These are phyloP conservation scores for Cordia subcordata DNA, from an alignment of 257 asterid species.

Conservation along the genomic window DNA sequence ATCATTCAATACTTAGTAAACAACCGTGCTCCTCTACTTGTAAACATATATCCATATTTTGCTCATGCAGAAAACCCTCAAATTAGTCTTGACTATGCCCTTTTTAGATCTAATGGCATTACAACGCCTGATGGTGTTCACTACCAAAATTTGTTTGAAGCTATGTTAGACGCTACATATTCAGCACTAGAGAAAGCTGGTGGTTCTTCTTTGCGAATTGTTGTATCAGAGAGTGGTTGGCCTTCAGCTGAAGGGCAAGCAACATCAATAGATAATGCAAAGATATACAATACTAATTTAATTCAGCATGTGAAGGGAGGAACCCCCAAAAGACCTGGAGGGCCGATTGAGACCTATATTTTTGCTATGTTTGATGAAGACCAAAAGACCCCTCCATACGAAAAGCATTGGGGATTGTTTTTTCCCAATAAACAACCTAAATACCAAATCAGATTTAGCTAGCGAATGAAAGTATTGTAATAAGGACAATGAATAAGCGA, in stretches of 20 bases:
- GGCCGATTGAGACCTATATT: slow-evolving; percentile 17
- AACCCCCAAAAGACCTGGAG: slow-evolving; percentile 23
- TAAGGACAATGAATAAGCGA: no score
- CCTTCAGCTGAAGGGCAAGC: slow-evolving; percentile 43
- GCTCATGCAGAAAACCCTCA: background rate
- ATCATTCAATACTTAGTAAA: slow-evolving; percentile 16
- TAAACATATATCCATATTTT: slow-evolving; percentile 34
- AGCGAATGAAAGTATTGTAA: background rate
- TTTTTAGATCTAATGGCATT: slow-evolving; percentile 15
- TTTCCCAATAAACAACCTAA: slow-evolving; percentile 12
- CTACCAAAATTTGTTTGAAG: slow-evolving; percentile 30
- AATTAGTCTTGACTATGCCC: slow-evolving; percentile 22
- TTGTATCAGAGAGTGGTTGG: slow-evolving; percentile 49
- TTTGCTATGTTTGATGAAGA: slow-evolving; percentile 32
- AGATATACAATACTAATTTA: slow-evolving; percentile 25
- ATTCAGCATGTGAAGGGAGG: slow-evolving; percentile 23
- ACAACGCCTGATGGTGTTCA: slow-evolving; percentile 12
- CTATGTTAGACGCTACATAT: slow-evolving; percentile 32
- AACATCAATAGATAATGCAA: slow-evolving; percentile 25
- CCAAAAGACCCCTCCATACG: slow-evolving; percentile 13
- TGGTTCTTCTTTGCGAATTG: slow-evolving; percentile 17
- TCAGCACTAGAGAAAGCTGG: slow-evolving; percentile 36
- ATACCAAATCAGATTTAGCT: slow-evolving; percentile 18
- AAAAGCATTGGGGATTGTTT: slow-evolving; percentile 28
- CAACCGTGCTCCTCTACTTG: slow-evolving; percentile 19